phyloP scores from a whole-genome alignment of 345 rosid genomes.

The Populus nigra region DNA sequence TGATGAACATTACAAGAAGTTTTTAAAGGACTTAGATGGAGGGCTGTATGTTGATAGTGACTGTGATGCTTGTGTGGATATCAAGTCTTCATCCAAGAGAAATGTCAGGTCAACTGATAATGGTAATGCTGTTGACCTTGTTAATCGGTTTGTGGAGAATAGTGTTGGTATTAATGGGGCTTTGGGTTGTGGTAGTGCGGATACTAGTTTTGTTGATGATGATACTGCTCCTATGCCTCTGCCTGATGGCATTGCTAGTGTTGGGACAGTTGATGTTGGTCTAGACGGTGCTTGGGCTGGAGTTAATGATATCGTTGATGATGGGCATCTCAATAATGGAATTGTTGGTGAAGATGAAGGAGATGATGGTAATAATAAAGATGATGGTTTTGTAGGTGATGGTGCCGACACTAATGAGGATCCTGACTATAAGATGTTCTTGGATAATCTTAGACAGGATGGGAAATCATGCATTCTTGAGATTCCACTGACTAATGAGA shows the following conservation, averaged over 20 bases:
- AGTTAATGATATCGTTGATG: neutral
- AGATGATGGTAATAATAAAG: neutral
- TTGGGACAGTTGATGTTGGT: neutral
- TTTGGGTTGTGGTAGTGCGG: neutral
- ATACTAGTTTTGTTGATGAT: too few relatives aligned
- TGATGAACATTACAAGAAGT: neutral
- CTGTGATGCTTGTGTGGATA: neutral
- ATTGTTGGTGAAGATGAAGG: too few relatives aligned
- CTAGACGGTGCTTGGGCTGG: neutral
- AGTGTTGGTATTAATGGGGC: neutral
- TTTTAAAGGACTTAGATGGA: neutral
- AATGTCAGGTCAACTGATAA: neutral
- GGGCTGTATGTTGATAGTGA: neutral
- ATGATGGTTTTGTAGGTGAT: neutral
- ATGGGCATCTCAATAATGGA: too few relatives aligned
- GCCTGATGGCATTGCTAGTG: too few relatives aligned
- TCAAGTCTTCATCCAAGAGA: neutral
- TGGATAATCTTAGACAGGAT: constrained; percentile 15
- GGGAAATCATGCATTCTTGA: constrained; percentile 29
- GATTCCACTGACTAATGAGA: constrained; percentile 13
- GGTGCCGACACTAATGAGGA: constrained; percentile 19
- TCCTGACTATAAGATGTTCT: constrained; percentile 35
- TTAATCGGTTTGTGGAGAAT: neutral
- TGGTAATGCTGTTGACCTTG: neutral
- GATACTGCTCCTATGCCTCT: too few relatives aligned